Base-by-base conservation (phyloP, 257 asterid species). In the Galeopsis tetrahit region DNA sequence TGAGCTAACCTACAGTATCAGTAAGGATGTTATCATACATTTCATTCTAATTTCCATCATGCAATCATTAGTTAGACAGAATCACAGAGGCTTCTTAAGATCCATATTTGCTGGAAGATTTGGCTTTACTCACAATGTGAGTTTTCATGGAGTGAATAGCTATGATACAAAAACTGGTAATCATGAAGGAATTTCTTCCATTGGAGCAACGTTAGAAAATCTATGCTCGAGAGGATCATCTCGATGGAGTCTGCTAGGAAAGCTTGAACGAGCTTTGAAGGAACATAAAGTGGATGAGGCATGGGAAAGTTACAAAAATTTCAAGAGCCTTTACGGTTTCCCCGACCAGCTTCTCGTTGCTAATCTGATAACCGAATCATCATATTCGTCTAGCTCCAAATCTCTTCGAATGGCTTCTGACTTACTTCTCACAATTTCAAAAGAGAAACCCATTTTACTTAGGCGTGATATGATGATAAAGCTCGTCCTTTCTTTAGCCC, bases 231-330 rank as follows among this genome's bases (percentile, higher is more conserved):
- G 78, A 78, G 83, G 79, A 38, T 69, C 85, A 10, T 64, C 91
- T 70, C 81, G 71, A 14, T 71, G 65, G 46, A 72, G 82, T 60
- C 73, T 91, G 83, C 77, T 79, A 63, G 85, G 75, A 49, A 88
- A 87, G 79, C 79, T 91, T 46, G 87, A 85, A 78, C 83, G 73
- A 39, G 86, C 85, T 77, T 68, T 94, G 88, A 85, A 77, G 71
- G 86, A 87, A 74, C 91, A 77, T 72, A 76, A 76, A 66, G 74
- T 91, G 78, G 85, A 80, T 32, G 87, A 87, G 69, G 95, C 96
- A 28, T 92, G 88, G 93, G 85, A 85, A 44, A 65, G 88, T 33
- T 92, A 84, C 77, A 78, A 78, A 57, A 88, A 86, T 80, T 85
- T 86, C 78, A 85, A 83, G 72, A 80, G 82, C 35, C 66, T 84